A percentile compares a stretch with the other conserved stretches of the same genome.
Evolutionary conservation across 2,329 filamentous ascomycete genomes (phyloP).

Genomic region (Trichoderma brevicompactum): DNA sequence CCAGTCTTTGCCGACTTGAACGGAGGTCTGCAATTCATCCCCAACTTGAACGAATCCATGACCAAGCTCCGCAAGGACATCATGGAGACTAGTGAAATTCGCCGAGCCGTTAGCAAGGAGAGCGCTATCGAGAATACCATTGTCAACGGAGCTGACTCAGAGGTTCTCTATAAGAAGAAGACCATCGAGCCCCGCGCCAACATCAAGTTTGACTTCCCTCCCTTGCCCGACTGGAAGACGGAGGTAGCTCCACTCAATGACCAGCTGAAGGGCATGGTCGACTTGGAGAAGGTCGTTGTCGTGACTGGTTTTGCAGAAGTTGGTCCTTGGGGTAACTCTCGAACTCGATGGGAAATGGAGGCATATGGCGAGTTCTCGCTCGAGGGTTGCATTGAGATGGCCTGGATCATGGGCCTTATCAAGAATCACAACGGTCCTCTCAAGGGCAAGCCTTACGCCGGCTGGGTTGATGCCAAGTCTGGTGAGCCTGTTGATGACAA

Average conservation of each 20-base stretch:
- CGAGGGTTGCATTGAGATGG: conserved; percentile 98
- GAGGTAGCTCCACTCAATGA: conserved; percentile 89
- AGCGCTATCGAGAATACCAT: conserved; percentile 96
- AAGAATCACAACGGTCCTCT: conserved; percentile 97
- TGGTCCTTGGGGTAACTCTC: conserved; percentile 97
- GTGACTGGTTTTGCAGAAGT: conserved; percentile 96
- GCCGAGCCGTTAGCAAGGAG: conserved; percentile 92
- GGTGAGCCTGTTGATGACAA: conserved; percentile 97
- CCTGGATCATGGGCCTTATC: conserved; percentile 99
- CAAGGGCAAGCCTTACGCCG: conserved; percentile 95
- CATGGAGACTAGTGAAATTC: conserved; percentile 92
- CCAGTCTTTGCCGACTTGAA: conserved; percentile 98
- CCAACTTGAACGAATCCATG: conserved; percentile 93
- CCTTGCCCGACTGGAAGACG: conserved; percentile 85
- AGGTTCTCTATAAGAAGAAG: conserved; percentile 93
- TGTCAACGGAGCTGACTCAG: conserved; percentile 90
- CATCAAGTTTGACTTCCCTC: conserved; percentile 96
- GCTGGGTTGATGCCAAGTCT: conserved; percentile 94
- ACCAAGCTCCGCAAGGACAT: conserved; percentile 91
- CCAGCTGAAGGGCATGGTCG: conserved; percentile 94
- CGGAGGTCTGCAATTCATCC: conserved; percentile 95
- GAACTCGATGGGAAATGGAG: conserved; percentile 99
- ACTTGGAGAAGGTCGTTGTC: conserved; percentile 96
- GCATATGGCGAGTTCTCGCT: conserved; percentile 95
- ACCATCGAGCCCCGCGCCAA: conserved; percentile 92